These are phyloP conservation scores for Apiotrichum sp. DNA, from an alignment of 1,284 basidiomycete genomes.

Conservation along the genomic window DNA sequence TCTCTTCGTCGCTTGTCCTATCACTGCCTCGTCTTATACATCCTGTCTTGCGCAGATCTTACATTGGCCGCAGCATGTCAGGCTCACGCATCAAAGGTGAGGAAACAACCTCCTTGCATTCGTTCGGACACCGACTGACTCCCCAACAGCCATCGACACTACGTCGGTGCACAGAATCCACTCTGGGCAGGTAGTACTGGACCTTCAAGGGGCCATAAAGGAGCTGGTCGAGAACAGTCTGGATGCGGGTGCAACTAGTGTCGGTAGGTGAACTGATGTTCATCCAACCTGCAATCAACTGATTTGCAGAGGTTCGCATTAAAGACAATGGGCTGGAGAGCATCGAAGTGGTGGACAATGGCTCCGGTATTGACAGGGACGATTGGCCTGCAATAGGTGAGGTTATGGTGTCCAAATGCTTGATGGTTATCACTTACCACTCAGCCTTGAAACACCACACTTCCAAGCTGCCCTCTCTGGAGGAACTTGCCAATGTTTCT, in stretches of 20 bases:
- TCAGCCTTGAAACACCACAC: slow-evolving; percentile 87
- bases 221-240: slow-evolving; percentile 95
- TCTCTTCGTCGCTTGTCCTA: not conserved
- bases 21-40: no score
- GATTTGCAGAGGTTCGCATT: slow-evolving; percentile 71
- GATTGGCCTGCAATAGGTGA: slow-evolving; percentile 75
- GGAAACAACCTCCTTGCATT: not conserved
- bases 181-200: slow-evolving; percentile 90
- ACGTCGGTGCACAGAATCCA: slow-evolving; percentile 77
- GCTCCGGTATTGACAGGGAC: slow-evolving; percentile 68
- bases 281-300: not conserved
- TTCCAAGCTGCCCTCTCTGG: slow-evolving; percentile 76
- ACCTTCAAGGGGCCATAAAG: slow-evolving; percentile 89
- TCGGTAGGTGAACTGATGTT: slow-evolving; percentile 56
- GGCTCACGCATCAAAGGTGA: not conserved
- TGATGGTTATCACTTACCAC: not conserved
- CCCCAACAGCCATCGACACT: slow-evolving; percentile 60
- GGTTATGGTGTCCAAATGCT: not conserved
- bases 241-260: slow-evolving; percentile 80
- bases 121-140: not conserved
- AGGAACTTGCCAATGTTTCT: slow-evolving; percentile 65
- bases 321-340: slow-evolving; percentile 79
- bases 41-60: no score
- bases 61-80: not conserved
- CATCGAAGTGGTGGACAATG: slow-evolving; percentile 91